These are phyloP conservation scores for Nectriaceae sp. DNA, from an alignment of 2,329 filamentous ascomycete species.

Conservation along the genomic window DNA sequence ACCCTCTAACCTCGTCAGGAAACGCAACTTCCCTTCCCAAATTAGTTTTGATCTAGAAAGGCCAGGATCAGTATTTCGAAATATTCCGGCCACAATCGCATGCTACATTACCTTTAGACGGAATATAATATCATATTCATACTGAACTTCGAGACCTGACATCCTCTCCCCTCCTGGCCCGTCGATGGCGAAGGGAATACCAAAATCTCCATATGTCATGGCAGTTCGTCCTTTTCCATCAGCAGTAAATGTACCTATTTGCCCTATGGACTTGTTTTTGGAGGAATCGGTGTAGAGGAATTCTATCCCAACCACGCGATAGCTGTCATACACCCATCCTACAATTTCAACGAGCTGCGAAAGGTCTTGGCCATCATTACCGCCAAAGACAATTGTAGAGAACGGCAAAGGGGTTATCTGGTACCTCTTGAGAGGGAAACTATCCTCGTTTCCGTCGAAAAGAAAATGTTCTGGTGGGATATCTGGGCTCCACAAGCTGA, in stretches of 20 bases:
- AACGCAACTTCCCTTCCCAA: neutral
- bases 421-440: neutral
- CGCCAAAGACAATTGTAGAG: constrained; percentile 8
- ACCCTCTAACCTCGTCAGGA: neutral
- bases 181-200: neutral
- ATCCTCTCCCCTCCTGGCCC: neutral
- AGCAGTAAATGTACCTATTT: neutral
- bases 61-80: neutral
- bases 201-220: neutral
- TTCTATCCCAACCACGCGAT: neutral
- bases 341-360: constrained; percentile 6
- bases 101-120: neutral
- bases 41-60: neutral
- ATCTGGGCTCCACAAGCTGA: constrained; percentile 4
- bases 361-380: constrained; percentile 3
- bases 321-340: constrained; percentile 4
- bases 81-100: neutral
- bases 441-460: constrained; percentile 3
- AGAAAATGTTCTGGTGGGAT: constrained; percentile 2
- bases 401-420: neutral
- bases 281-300: constrained; percentile 6
- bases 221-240: neutral
- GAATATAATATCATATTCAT: neutral
- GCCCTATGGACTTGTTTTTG: neutral
- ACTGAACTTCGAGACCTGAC: neutral